phyloP scores from a whole-genome alignment of 2,329 filamentous ascomycete species.

The Penicillium oxalicum region DNA sequence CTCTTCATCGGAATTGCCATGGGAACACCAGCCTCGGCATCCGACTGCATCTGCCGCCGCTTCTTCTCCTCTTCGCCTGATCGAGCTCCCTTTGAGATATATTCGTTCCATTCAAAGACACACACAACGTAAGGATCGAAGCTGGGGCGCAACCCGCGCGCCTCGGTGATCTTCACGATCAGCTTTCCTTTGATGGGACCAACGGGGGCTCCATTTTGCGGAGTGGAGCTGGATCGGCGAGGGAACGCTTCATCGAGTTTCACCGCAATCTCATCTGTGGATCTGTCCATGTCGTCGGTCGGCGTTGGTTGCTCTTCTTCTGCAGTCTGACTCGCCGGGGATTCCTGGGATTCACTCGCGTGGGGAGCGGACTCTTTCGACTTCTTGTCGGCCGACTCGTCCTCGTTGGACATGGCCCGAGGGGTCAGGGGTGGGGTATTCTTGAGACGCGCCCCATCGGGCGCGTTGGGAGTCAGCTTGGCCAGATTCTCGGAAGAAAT shows the following conservation, averaged over 20 bases:
- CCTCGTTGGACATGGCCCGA: slow-evolving; percentile 70
- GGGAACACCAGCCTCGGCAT: slow-evolving; percentile 66
- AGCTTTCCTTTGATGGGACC: slow-evolving; percentile 78
- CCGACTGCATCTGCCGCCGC: slow-evolving; percentile 51
- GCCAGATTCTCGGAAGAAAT: slow-evolving; percentile 41
- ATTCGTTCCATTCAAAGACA: slow-evolving; percentile 93
- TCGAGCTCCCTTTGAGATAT: slow-evolving; percentile 82
- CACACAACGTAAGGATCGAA: slow-evolving; percentile 92
- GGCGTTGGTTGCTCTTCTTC: slow-evolving; percentile 7
- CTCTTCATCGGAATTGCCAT: slow-evolving; percentile 98
- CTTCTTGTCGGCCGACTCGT: slow-evolving; percentile 31
- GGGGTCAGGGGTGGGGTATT: slow-evolving; percentile 88
- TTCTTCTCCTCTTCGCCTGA: slow-evolving; percentile 56
- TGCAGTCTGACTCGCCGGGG: slow-evolving; percentile 6
- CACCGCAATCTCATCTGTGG: slow-evolving; percentile 32
- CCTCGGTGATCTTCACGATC: slow-evolving; percentile 81
- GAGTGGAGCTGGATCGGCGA: slow-evolving; percentile 21
- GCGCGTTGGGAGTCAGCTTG: slow-evolving; percentile 77
- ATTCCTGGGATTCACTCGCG: slow-evolving; percentile 4
- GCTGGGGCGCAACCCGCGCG: slow-evolving; percentile 71
- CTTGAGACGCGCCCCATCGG: slow-evolving; percentile 61
- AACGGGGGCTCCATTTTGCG: slow-evolving; percentile 53
- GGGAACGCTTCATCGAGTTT: slow-evolving; percentile 35
- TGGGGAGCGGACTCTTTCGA: slow-evolving; percentile 17
- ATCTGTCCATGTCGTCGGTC: slow-evolving; percentile 22